Base-by-base conservation (phyloP, 192 early-diverging fungal species). In the Dissophora globulifera region DNA sequence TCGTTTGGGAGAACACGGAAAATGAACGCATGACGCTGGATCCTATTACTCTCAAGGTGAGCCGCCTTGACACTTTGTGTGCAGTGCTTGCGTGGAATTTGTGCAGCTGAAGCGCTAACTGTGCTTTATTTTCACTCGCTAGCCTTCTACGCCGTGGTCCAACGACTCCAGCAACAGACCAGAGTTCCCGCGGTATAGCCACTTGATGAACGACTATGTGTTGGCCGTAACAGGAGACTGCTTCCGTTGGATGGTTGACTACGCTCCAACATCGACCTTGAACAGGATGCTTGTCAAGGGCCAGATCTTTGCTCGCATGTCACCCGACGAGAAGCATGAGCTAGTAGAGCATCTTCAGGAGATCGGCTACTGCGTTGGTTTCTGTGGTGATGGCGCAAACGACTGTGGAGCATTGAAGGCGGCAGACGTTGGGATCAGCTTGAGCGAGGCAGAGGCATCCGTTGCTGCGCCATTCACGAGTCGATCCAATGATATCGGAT, bases 301-400 rank as follows among this genome's bases (percentile, higher is more conserved):
- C 8, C 91, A 93, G 52, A 89, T 99, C 31, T 98, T 92, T 79
- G 96, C 97, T 5, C 90, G 98, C 53, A 98, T 98, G 97, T 97
- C 96, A 2, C 98, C 98, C 1, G 98, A 99, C 70, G 94, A 98
- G 76, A 99, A 99, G 60, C 94, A 95, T 38, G 90, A 94, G 67
- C 74, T 99, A 17, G 95, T 99, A 5, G 91, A 95, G 68, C 87
- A 88, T 53, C 79, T 98, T 40, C 96, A 98, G 69, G 85, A 81
- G 20, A 86, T 98, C 26, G 96, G 92, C 15, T 96, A 98, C 81
- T 95, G 91, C 67, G 92, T 94, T 26, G 94, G 95, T 0, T 99
- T 99, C 78, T 98, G 96, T 72, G 98, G 98, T n/a, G 98, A 99
- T 72, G 98, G 98, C 11, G 96, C 98, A 19, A 99, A 99, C 64